Evolutionary conservation across 176 grass and related monocot species (phyloP), one percentile per base, ranked within the genome.

Genomic region (Cenchrus purpureus): DNA sequence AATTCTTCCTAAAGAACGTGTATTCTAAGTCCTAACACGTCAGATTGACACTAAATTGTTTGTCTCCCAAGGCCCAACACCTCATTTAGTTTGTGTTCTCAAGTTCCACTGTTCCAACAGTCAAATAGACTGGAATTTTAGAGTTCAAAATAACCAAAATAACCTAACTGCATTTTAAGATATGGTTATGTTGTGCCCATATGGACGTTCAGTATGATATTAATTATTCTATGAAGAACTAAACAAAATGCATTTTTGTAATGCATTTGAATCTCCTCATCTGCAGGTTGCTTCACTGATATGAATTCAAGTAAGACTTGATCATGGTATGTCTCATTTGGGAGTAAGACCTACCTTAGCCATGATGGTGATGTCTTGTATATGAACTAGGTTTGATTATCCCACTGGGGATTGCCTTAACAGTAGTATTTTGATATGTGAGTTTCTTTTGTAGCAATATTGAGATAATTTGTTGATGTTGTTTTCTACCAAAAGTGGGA

Each of bases 251-350:
- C 37, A 40, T 40, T 40, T 40, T 40, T 40, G 37, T 40, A 40
- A 40, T 40, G 60, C 19, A 79, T 68, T 84, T 69, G 42, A 82
- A 83, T 89, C n/a, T 91, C 19, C 16, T 31, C 50, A 60, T 52
- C 54, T 86, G 81, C 92, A 98, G 96, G 93, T 86, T 98, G 93
- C 77, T 94, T 94, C 62, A 59, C 78, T 84, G 28, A 90, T 50
- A 79, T 87, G 77, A 88, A 89, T 57, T 56, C 22, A 65, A 93
- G 69, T 78, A 86, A 65, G 65, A 50, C 46, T 40, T 40, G 3
- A 40, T 40, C 37, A 40, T 40, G 37, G 37, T 40, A 40, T 40
- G 37, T 40, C 3, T 40, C 37, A 40, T 40, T 40, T 40, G 37
- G 37, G 37, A 93, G 69, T 78, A 86, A 65, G 65, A 50, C 46